Evolutionary conservation across 805 yeast species (phyloP), one percentile per base, ranked within the genome.

Genomic region (Candida maesae): DNA sequence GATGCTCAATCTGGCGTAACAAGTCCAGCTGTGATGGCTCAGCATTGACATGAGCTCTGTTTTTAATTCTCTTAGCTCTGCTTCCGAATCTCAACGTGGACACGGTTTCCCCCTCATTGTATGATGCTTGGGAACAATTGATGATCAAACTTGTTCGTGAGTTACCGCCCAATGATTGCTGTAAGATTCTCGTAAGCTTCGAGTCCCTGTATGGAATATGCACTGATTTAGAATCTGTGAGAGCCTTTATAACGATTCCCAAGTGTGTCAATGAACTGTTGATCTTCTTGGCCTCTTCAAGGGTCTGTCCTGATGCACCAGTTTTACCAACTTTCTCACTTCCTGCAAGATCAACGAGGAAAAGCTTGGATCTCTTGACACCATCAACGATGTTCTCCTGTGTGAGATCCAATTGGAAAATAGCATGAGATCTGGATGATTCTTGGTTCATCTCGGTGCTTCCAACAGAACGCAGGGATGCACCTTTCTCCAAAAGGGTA

Each of bases 291-390:
- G 95, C 88, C 52, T 89, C 96, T 56, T 87, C 90, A 7, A 84
- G 64, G 2, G 81, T 71, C 50, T 78, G 78, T 1, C 93, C 93
- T 0, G 76, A 61, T 1, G 90, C 91, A 3, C 93, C 91, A 0
- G 93, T 78, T 48, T 79, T 82, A 43, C 79, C 78, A 28, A 81
- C 78, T 58, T 80, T 84, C 60, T 90, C 96, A 17, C 91, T 81
- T 6, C 96, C 95, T 0, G 95, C 95, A 48, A 88, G 68, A 63
- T 88, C 96, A 11, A 87, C 91, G 27, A 88, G 61, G 52, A 80
- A 83, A 45, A 88, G 67, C 44, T 76, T 78, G 5, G 89, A 81
- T 28, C 71, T 67, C 56, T 77, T 82, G 16, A 75, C 67, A 6
- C 77, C 70, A 12, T 84, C 85, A n/a, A 73, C 68, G 4, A 62